Base-by-base conservation (phyloP, 106 monocot species). In the Alisma plantagoaquatica region DNA sequence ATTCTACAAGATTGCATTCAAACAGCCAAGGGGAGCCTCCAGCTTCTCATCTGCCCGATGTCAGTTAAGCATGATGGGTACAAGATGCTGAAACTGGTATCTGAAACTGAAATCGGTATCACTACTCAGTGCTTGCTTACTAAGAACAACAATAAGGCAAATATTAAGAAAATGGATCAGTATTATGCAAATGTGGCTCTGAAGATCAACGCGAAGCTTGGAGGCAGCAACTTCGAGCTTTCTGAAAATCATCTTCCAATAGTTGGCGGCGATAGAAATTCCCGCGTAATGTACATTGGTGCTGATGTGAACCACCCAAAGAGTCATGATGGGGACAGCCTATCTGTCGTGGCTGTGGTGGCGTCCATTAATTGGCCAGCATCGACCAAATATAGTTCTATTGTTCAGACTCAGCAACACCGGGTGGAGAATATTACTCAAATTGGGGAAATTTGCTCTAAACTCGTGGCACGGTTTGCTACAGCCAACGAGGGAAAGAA, bases 221-320 rank as follows among this genome's bases (percentile, higher is more conserved):
- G 73, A 1, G 78, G 78, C 15, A 64, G 49, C 64, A 78, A 73
- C 26, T 52, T 67, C 0, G 73, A 73, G 49, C 55, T 78, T 21
- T 64, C 32, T 18, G 58, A 60, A 16, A 18, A 23, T 2, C 63
- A 57, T 29, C 78, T 68, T 1, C 46, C 54, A 14, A n/a, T n/a
- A n/a, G n/a, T n/a, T n/a, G 41, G 59, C 15, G 23, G 20, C 6
- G 53, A 31, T 15, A 11, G 8, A 5, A 21, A 49, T 12, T 6
- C 2, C 16, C 68, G 53, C 0, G 59, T 69, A 63, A 73, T 73
- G 69, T 43, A 73, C 50, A 69, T 73, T 15, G 78, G 73, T 7
- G 78, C 78, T 3, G 78, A 78, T 50, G 78, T 78, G 17, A 78
- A 78, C 51, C 78, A 78, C 4, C 78, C 78, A 20, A 29, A 63